Evolutionary conservation across 441 rosid species (phyloP), one percentile per base, ranked within the genome.

Genomic region (Hura crepitans): DNA sequence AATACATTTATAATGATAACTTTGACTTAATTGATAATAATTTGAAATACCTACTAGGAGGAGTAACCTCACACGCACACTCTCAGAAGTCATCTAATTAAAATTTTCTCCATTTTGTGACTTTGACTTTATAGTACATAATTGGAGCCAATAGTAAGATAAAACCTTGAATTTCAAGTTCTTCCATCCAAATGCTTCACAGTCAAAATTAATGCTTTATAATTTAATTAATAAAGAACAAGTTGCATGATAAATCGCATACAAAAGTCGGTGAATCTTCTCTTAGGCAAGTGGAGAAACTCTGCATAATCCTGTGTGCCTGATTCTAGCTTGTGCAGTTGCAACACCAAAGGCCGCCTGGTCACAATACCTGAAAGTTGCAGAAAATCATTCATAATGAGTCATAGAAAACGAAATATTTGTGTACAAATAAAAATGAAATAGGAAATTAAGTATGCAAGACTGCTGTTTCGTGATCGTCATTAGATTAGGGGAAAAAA

Each of bases 341-440:
- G 95, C 71, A 92, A 76, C 77, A 92, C 96, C 83, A 92, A 85
- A 59, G 97, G 97, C 69, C 97, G 81, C 67, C 97, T 83, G 23
- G 97, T 89, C 65, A 92, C 96, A 27, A 88, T 89, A 45, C 97
- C 96, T 92, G 80, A 59, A 73, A 53, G 43, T 62, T 31, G 8
- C 23, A 72, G 42, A 58, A 49, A 65, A 6, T 11, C 65, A 20
- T 35, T 4, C 12, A 62, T 42, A 15, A 51, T 5, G 65, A 63
- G n/a, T 28, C 37, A 62, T 6, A 10, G 3, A 28, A 15, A 63
- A 54, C 43, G 23, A 27, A 54, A 15, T 2, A 43, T 22, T 20
- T 28, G 42, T 17, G n/a, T n/a, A n/a, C 5, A 27, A 37, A 18
- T 62, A 49, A 9, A 35, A 4, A 35, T 35, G 39, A 35, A 35